These are phyloP conservation scores for Davidsoniella neocaledoniae DNA, from an alignment of 2,329 filamentous ascomycete genomes.

Conservation along the genomic window DNA sequence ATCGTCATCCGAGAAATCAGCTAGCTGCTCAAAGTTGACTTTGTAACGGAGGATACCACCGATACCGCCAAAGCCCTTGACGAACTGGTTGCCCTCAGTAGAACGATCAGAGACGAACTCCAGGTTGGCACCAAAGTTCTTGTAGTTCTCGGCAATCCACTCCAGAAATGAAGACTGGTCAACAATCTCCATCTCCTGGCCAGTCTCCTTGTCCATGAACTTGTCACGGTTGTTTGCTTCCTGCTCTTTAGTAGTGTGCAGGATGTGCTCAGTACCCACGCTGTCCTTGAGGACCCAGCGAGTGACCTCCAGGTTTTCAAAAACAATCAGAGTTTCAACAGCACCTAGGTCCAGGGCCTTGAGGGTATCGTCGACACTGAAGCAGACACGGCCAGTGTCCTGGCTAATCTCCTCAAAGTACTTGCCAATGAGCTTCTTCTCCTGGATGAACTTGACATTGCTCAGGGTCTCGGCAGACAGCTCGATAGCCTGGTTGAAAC, in stretches of 20 bases:
- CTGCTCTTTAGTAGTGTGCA: constrained; percentile 71
- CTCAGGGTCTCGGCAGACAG: constrained; percentile 85
- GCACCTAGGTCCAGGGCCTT: constrained; percentile 94
- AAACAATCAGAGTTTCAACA: constrained; percentile 86
- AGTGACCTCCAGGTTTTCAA: constrained; percentile 89
- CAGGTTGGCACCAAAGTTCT: constrained; percentile 86
- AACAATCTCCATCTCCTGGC: constrained; percentile 91
- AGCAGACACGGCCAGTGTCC: constrained; percentile 92
- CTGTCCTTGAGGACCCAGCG: constrained; percentile 79
- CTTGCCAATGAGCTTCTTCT: constrained; percentile 98
- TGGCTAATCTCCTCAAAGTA: constrained; percentile 99
- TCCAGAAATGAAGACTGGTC: constrained; percentile 89
- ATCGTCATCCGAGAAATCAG: constrained; percentile 76
- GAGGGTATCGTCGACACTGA: constrained; percentile 92
- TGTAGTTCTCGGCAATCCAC: constrained; percentile 97
- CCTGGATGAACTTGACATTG: constrained; percentile 99
- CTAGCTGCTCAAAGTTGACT: constrained; percentile 98
- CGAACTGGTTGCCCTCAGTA: constrained; percentile 97
- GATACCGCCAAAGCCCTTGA: constrained; percentile 98
- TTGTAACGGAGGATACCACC: constrained; percentile 96
- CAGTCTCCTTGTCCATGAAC: constrained; percentile 92
- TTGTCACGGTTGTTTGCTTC: constrained; percentile 58
- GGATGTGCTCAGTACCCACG: constrained; percentile 50
- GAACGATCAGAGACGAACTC: constrained; percentile 97
- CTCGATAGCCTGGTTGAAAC: constrained; percentile 99